Evolutionary conservation across 495 filamentous ascomycete species (phyloP).

Genomic region (Aspergillus asperescens): DNA sequence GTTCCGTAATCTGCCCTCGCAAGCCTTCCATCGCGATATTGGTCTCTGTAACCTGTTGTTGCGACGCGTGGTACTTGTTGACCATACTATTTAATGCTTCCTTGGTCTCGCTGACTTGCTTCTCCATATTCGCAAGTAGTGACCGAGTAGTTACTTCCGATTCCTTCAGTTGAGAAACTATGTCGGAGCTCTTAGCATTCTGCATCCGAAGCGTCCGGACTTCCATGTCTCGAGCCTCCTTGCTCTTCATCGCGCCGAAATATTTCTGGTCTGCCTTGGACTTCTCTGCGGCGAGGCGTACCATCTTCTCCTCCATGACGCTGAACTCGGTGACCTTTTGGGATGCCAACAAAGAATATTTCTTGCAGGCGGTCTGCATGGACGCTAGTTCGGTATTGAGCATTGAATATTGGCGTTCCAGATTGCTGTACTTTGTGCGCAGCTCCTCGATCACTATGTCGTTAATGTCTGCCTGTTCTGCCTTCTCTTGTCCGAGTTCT

Average conservation of each 20-base stretch:
- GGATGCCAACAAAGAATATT: conserved; percentile 71
- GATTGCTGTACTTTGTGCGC: conserved; percentile 59
- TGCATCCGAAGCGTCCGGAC: conserved; percentile 71
- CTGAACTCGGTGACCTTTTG: conserved; percentile 76
- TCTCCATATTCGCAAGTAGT: conserved; percentile 78
- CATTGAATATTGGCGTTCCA: conserved; percentile 73
- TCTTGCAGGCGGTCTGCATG: conserved; percentile 82
- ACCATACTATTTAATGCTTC: conserved; percentile 63
- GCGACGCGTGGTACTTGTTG: conserved; percentile 62
- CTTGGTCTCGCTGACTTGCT: conserved; percentile 76
- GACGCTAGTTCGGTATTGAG: conserved; percentile 81
- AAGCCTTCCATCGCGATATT: conserved; percentile 62
- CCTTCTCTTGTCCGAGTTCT: conserved; percentile 42
- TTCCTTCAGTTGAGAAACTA: conserved; percentile 88
- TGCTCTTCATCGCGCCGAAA: conserved; percentile 89
- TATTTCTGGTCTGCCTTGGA: conserved; percentile 96
- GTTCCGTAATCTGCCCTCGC: conserved; percentile 69
- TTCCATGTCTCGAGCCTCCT: conserved; percentile 73
- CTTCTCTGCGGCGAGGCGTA: conserved; percentile 76
- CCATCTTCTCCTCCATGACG: conserved; percentile 72
- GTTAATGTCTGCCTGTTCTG: conserved; percentile 37
- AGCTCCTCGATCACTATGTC: conserved; percentile 60
- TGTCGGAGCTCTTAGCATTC: conserved; percentile 85
- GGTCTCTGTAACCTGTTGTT: conserved; percentile 64
- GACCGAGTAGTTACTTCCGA: conserved; percentile 57